phyloP scores from a whole-genome alignment of 108 stramenopile genomes.

The Cylindrotheca fusiformis region DNA sequence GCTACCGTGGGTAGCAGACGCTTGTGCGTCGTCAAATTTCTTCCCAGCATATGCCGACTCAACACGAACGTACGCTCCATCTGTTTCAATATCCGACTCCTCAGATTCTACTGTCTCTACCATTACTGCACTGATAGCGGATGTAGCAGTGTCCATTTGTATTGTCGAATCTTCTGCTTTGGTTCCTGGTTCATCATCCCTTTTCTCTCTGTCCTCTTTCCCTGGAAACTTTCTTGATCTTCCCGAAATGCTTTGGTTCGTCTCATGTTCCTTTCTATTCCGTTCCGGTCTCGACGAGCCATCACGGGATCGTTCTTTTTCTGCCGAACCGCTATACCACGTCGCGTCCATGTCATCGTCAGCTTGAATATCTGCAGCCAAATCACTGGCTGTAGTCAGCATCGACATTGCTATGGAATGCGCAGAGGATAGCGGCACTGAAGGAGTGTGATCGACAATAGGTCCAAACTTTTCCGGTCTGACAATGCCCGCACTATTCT shows the following conservation, averaged over 20 bases:
- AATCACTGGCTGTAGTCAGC: slow-evolving; percentile 10
- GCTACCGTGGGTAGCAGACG: not conserved
- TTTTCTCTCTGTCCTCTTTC: too few species aligned
- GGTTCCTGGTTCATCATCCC: not conserved
- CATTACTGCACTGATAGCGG: too few species aligned
- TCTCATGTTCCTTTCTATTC: too few species aligned
- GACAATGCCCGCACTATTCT: slow-evolving; percentile 9
- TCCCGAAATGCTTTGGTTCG: not conserved
- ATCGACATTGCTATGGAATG: not conserved
- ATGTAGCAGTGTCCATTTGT: too few species aligned
- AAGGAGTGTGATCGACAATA: slow-evolving; percentile 34
- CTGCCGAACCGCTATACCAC: slow-evolving; percentile 28
- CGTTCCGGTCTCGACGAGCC: too few species aligned
- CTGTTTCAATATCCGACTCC: not conserved
- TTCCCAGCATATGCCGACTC: not conserved
- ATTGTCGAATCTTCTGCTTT: not conserved
- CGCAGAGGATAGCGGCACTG: not conserved
- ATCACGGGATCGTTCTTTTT: too few species aligned
- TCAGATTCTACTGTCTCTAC: not conserved
- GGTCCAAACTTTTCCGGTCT: slow-evolving; percentile 15
- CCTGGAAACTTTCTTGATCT: not conserved
- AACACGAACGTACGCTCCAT: not conserved
- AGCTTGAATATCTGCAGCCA: slow-evolving; percentile 15
- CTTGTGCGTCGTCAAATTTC: not conserved
- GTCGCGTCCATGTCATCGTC: slow-evolving; percentile 41